Evolutionary conservation across 192 early-diverging fungal species (phyloP).

Genomic region (Geranomyces variabilis): DNA sequence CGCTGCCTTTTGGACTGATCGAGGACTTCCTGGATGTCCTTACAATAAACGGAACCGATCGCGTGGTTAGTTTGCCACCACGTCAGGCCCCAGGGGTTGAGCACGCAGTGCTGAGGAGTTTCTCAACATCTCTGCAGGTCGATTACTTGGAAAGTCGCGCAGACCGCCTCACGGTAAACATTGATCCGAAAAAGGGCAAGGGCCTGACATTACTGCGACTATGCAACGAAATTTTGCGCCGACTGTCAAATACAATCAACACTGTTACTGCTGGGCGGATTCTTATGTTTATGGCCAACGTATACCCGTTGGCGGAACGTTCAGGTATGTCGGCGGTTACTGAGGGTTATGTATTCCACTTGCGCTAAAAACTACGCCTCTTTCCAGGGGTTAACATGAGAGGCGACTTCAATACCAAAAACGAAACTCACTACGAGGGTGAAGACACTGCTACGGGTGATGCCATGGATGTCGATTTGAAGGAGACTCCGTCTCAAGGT

Average conservation of each 20-base stretch:
- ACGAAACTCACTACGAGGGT: constrained; percentile 55
- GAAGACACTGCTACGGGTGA: constrained; percentile 33
- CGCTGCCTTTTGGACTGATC: constrained; percentile 58
- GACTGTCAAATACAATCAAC: constrained; percentile 83
- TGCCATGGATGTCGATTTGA: constrained; percentile 47
- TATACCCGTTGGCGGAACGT: constrained; percentile 83
- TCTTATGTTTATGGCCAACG: constrained; percentile 81
- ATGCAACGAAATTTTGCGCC: constrained; percentile 87
- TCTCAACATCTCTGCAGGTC: constrained; percentile 20
- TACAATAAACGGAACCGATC: constrained; percentile 57
- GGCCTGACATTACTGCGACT: constrained; percentile 78
- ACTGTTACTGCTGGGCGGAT: constrained; percentile 86
- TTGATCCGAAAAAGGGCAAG: constrained; percentile 80
- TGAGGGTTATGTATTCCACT: background rate
- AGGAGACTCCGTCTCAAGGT: background rate
- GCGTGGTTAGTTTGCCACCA: constrained; percentile 33
- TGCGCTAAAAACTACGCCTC: background rate
- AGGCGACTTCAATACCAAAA: constrained; percentile 83
- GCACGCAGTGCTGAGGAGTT: no score
- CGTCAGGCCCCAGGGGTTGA: no score
- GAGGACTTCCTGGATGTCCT: constrained; percentile 74
- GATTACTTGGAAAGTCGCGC: constrained; percentile 66
- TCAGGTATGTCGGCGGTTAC: constrained; percentile 52
- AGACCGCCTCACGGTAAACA: constrained; percentile 56
- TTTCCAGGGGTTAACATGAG: constrained; percentile 76